Evolutionary conservation across 805 yeast genomes (phyloP).

Genomic region (Naumovozyma dairenensis): DNA sequence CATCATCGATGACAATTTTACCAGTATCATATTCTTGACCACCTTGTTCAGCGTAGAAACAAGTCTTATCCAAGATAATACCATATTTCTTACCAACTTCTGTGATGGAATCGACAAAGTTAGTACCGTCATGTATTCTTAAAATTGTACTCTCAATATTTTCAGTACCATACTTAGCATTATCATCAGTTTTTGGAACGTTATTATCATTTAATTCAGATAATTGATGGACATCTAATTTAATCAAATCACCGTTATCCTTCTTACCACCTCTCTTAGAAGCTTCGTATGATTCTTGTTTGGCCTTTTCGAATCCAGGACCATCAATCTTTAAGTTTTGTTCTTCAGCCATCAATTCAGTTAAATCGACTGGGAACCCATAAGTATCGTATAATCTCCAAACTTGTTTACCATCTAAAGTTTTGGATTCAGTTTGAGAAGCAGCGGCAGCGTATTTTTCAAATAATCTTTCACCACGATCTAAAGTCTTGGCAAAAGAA

Average conservation of each 20-base stretch:
- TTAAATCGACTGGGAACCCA: slow-evolving; percentile 97
- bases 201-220: slow-evolving; percentile 51
- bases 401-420: slow-evolving; percentile 85
- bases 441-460: slow-evolving; percentile 88
- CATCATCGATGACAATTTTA: slow-evolving; percentile 78
- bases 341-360: slow-evolving; percentile 98
- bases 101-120: slow-evolving; percentile 44
- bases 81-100: slow-evolving; percentile 55
- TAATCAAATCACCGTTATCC: slow-evolving; percentile 49
- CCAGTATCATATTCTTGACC: slow-evolving; percentile 98
- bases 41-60: slow-evolving; percentile 98
- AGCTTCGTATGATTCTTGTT: slow-evolving; percentile 82
- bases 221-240: slow-evolving; percentile 85
- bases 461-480: slow-evolving; percentile 94
- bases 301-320: slow-evolving; percentile 84
- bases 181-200: slow-evolving; percentile 77
- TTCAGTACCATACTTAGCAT: slow-evolving; percentile 62
- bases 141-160: slow-evolving; percentile 61
- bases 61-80: slow-evolving; percentile 76
- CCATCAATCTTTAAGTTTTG: slow-evolving; percentile 89
- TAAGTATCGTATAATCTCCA: slow-evolving; percentile 98
- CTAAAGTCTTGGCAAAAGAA: slow-evolving; percentile 89
- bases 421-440: slow-evolving; percentile 59
- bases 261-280: slow-evolving; percentile 78
- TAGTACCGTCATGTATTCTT: slow-evolving; percentile 58